phyloP scores from a whole-genome alignment of 2,329 filamentous ascomycete species.

The Harringtonia lauricola region DNA sequence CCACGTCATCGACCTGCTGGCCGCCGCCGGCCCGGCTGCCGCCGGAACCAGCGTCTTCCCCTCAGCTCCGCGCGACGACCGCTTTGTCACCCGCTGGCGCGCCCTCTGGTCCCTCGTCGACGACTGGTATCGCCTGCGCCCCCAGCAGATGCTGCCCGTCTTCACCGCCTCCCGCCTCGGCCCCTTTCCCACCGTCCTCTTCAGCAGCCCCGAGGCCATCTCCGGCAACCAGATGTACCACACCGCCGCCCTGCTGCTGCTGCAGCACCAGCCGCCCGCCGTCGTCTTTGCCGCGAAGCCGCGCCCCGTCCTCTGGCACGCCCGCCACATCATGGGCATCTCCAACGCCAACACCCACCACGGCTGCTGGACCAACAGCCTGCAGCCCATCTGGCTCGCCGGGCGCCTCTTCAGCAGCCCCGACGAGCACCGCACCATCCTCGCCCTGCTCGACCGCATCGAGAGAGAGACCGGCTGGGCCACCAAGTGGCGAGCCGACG shows the following conservation, averaged over 20 bases:
- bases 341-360: conserved; percentile 39
- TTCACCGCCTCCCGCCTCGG: conserved; percentile 19
- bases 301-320: conserved; percentile 28
- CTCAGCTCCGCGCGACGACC: too few species aligned
- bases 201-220: conserved; percentile 38
- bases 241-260: conserved; percentile 37
- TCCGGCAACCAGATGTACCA: conserved; percentile 44
- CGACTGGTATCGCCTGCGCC: conserved; percentile 5
- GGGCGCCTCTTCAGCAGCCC: conserved; percentile 39
- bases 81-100: background rate
- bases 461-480: conserved; percentile 38
- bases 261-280: conserved; percentile 29
- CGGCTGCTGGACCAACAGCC: conserved; percentile 41
- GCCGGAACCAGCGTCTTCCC: too few species aligned
- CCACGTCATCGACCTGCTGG: background rate
- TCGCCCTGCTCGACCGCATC: conserved; percentile 29
- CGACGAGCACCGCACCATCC: conserved; percentile 24
- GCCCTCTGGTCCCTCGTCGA: background rate
- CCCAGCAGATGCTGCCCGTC: conserved; percentile 23
- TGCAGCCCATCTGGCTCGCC: conserved; percentile 43
- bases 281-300: conserved; percentile 22
- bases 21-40: background rate
- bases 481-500: conserved; percentile 34
- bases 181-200: conserved; percentile 36
- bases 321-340: conserved; percentile 34